These are phyloP conservation scores for Penicillium riverlandense DNA, from an alignment of 495 filamentous ascomycete species.

Conservation along the genomic window DNA sequence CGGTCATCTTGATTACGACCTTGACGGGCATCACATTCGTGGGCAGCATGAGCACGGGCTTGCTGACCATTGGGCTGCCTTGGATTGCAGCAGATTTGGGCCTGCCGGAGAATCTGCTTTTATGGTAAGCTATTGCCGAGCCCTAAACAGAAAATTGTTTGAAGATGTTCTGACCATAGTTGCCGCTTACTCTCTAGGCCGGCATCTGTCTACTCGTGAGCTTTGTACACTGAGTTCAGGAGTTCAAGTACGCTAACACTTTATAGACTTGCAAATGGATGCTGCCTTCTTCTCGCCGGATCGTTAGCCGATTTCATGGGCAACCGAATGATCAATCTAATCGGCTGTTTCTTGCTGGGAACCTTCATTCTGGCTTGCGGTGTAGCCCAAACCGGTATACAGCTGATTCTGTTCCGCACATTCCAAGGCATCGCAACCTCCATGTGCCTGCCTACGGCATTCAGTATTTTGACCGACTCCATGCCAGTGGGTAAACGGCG, in stretches of 20 bases:
- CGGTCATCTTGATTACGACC: conserved; percentile 9
- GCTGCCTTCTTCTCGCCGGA: conserved; percentile 42
- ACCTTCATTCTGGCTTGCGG: conserved; percentile 41
- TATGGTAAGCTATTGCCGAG: conserved; percentile 8
- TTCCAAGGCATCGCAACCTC: conserved; percentile 42
- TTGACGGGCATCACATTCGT: conserved; percentile 15
- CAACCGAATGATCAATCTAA: conserved; percentile 31
- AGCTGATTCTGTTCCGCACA: conserved; percentile 46
- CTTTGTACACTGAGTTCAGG: neutral
- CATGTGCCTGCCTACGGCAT: conserved; percentile 43
- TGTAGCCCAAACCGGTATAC: conserved; percentile 32
- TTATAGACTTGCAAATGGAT: conserved; percentile 36
- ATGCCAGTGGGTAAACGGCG: conserved; percentile 34
- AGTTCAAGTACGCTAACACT: neutral
- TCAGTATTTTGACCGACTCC: conserved; percentile 40
- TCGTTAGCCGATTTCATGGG: conserved; percentile 47
- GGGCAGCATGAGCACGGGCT: conserved; percentile 13
- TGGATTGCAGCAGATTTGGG: conserved; percentile 12
- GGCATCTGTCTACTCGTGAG: conserved; percentile 17
- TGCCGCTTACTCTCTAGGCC: conserved; percentile 1
- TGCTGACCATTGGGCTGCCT: conserved; percentile 14
- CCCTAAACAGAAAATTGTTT: too few relatives aligned
- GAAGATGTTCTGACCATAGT: too few relatives aligned
- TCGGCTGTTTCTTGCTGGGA: conserved; percentile 35
- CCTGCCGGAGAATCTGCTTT: conserved; percentile 12